Conservation (phyloP, 495 filamentous ascomycete species). For the Penicillium bialowiezense region DNA sequence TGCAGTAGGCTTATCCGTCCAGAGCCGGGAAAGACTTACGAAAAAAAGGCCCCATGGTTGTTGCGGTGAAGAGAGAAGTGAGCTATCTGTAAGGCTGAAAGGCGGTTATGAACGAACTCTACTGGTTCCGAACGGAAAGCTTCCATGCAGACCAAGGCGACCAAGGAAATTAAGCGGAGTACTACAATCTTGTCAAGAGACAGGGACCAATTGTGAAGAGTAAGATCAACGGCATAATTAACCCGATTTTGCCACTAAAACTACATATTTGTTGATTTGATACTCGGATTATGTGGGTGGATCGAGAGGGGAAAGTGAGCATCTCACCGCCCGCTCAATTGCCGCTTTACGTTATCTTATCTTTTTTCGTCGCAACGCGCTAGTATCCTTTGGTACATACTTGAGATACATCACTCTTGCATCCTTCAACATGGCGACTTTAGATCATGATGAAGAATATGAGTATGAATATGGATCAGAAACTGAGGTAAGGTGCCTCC, state of each 20-base stretch:
- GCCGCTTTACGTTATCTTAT: conserved; percentile 12
- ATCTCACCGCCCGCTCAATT: background rate
- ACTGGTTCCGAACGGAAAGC: background rate
- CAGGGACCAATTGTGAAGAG: background rate
- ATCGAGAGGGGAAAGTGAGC: background rate
- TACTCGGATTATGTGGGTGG: background rate
- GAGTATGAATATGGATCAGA: conserved; percentile 62
- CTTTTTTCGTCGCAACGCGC: background rate
- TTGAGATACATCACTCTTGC: too few species aligned
- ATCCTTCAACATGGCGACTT: conserved; percentile 26
- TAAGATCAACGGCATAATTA: background rate
- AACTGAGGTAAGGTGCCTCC: conserved; percentile 46
- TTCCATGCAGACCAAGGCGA: background rate
- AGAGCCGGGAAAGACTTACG: conserved; percentile 17
- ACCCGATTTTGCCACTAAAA: background rate
- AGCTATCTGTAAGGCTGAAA: background rate
- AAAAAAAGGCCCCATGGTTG: conserved; percentile 13
- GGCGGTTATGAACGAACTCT: background rate
- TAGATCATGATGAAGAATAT: conserved; percentile 43
- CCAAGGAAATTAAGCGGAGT: background rate
- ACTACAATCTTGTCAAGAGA: too few species aligned
- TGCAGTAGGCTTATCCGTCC: conserved; percentile 3
- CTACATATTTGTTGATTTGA: background rate
- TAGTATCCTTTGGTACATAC: too few species aligned
- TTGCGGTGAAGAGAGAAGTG: background rate